Evolutionary conservation across 805 yeast species (phyloP).

Genomic region (Hanseniaspora pseudoguilliermondii): DNA sequence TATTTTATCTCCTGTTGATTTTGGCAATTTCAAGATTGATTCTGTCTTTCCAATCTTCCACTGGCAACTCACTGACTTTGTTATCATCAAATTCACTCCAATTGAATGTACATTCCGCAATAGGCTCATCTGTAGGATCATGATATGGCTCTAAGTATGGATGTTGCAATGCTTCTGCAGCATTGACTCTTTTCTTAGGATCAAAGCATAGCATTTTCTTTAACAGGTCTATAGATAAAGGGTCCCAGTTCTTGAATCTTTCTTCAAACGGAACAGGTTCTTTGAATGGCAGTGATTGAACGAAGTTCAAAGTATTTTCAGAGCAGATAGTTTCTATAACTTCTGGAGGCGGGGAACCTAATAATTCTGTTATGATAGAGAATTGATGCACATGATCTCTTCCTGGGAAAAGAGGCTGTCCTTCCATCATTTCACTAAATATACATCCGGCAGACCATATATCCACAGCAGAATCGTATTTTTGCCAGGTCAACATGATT

Average conservation of each 20-base stretch:
- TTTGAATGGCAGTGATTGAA: conserved; percentile 81
- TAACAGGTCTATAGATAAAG: conserved; percentile 76
- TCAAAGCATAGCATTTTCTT: conserved; percentile 89
- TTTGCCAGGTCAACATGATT: conserved; percentile 97
- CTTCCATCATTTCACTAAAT: conserved; percentile 94
- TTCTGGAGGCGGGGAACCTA: conserved; percentile 93
- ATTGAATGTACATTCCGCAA: conserved; percentile 81
- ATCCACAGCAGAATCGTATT: conserved; percentile 91
- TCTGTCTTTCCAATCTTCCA: conserved; percentile 10
- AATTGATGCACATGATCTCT: conserved; percentile 97
- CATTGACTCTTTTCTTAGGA: conserved; percentile 86
- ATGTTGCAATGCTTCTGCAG: conserved; percentile 78
- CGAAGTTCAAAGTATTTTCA: conserved; percentile 88
- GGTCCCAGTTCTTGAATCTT: conserved; percentile 66
- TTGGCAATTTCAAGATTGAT: conserved; percentile 1
- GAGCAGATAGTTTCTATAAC: conserved; percentile 93
- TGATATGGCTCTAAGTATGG: conserved; percentile 91
- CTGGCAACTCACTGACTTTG: conserved; percentile 8
- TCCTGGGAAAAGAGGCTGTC: conserved; percentile 94
- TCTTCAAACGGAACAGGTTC: conserved; percentile 82
- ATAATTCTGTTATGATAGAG: conserved; percentile 85
- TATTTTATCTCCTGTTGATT: neutral
- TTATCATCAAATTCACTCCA: conserved; percentile 40
- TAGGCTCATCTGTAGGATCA: conserved; percentile 95
- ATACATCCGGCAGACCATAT: conserved; percentile 98